These are phyloP conservation scores for Barbatosphaeria neglecta DNA, from an alignment of 495 filamentous ascomycete species.

Conservation along the genomic window DNA sequence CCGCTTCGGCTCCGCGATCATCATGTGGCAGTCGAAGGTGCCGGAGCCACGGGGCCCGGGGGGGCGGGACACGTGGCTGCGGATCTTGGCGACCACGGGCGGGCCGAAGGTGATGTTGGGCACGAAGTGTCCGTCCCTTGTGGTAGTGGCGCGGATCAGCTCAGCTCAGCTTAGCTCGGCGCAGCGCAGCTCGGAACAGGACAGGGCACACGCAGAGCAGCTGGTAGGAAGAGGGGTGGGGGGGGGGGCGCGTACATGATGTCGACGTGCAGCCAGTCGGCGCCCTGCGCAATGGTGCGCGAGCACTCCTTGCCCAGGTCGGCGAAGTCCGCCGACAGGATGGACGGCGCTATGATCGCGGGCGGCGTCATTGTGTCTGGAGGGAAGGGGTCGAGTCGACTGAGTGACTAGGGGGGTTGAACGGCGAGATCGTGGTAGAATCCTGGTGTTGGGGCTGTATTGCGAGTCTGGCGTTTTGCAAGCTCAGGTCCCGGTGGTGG, in stretches of 20 bases:
- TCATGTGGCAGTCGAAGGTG: constrained; percentile 99
- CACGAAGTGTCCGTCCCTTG: constrained; percentile 84
- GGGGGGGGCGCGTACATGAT: constrained; percentile 52
- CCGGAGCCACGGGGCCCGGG: constrained; percentile 51
- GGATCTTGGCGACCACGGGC: constrained; percentile 88
- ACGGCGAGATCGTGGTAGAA: not conserved
- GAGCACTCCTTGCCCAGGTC: constrained; percentile 74
- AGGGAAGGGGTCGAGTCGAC: not conserved
- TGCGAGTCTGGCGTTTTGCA: too few relatives aligned
- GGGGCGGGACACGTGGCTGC: constrained; percentile 58
- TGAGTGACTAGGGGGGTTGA: not conserved
- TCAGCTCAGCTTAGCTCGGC: not conserved
- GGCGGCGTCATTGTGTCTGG: constrained; percentile 59
- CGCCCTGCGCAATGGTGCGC: constrained; percentile 66
- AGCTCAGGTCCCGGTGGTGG: not conserved
- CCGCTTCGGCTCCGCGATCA: constrained; percentile 98
- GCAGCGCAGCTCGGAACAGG: not conserved
- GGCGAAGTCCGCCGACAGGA: constrained; percentile 92
- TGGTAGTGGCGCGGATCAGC: not conserved
- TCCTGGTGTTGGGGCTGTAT: not conserved
- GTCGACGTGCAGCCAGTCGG: constrained; percentile 84
- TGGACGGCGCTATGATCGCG: constrained; percentile 92
- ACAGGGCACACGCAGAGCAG: not conserved
- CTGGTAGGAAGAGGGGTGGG: constrained; percentile 1
- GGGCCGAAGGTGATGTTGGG: constrained; percentile 95